Percentiles rank a stretch among this genome's conserved stretches.
These are phyloP conservation scores for Mesostigma viride DNA, from an alignment of 139 green algal genomes.

Conservation along the genomic window DNA sequence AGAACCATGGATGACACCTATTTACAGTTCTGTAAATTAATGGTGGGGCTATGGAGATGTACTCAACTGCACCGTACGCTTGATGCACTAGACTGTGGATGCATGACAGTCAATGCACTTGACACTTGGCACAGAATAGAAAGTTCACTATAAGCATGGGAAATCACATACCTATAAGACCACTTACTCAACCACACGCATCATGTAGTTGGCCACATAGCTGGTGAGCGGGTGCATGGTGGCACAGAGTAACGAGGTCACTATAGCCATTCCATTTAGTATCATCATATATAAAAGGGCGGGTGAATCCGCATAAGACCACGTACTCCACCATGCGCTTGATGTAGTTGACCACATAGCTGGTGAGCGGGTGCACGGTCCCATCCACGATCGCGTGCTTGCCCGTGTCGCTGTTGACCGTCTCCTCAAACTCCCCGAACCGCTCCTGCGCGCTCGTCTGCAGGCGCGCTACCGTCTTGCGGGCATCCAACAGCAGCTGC, in stretches of 20 bases:
- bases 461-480: conserved; percentile 8
- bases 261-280: too few species aligned
- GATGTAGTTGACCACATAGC: conserved; percentile 35
- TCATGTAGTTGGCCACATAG: conserved; percentile 37
- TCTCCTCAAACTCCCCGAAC: conserved; percentile 33
- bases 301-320: background rate
- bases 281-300: too few species aligned
- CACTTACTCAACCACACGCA: conserved; percentile 21
- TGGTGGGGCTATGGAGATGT: too few species aligned
- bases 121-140: too few species aligned
- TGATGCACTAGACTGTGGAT: too few species aligned
- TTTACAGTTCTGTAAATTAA: too few species aligned
- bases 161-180: background rate
- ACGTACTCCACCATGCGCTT: conserved; percentile 25
- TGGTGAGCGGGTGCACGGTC: conserved; percentile 24
- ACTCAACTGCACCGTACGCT: too few species aligned
- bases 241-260: too few species aligned
- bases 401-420: conserved; percentile 22
- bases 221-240: conserved; percentile 23
- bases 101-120: too few species aligned
- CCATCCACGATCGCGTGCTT: conserved; percentile 15
- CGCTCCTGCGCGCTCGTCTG: conserved; percentile 8
- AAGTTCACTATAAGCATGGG: too few species aligned
- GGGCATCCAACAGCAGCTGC: background rate
- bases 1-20: too few species aligned